Evolutionary conservation across 2,329 filamentous ascomycete genomes (phyloP).

Genomic region (Fusarium concolor): DNA sequence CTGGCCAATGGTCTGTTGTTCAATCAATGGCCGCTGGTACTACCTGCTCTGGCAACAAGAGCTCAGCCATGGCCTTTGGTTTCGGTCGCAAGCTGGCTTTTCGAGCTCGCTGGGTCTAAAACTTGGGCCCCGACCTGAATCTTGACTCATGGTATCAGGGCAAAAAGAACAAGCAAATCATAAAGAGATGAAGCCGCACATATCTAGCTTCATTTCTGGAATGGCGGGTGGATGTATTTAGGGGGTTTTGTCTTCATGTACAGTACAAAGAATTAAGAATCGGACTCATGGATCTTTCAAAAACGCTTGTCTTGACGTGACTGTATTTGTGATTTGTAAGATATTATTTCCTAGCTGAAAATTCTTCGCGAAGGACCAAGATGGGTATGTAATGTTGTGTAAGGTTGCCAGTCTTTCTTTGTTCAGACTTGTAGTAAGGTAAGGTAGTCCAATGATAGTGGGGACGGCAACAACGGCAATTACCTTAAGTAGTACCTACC

Average conservation of each 20-base stretch:
- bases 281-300: slow-evolving; percentile 26
- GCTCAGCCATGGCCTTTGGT: slow-evolving; percentile 41
- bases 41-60: slow-evolving; percentile 55
- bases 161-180: slow-evolving; percentile 1
- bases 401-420: not conserved
- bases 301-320: slow-evolving; percentile 20
- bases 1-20: slow-evolving; percentile 63
- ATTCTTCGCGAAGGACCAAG: not conserved
- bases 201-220: slow-evolving; percentile 16
- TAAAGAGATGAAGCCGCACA: slow-evolving; percentile 4
- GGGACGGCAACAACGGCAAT: too few relatives aligned
- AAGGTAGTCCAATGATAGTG: too few relatives aligned
- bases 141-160: slow-evolving; percentile 17
- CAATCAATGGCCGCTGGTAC: slow-evolving; percentile 66
- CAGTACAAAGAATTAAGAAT: slow-evolving; percentile 29
- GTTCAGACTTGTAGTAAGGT: too few relatives aligned
- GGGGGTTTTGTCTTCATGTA: slow-evolving; percentile 36
- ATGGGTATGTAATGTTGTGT: not conserved
- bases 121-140: slow-evolving; percentile 1
- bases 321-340: not conserved
- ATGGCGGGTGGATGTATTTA: slow-evolving; percentile 15
- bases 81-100: slow-evolving; percentile 37
- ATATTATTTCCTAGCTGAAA: not conserved
- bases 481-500: too few relatives aligned
- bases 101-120: slow-evolving; percentile 28